Evolutionary conservation across 345 rosid genomes (phyloP).

Genomic region (Dipteronia sinensis): DNA sequence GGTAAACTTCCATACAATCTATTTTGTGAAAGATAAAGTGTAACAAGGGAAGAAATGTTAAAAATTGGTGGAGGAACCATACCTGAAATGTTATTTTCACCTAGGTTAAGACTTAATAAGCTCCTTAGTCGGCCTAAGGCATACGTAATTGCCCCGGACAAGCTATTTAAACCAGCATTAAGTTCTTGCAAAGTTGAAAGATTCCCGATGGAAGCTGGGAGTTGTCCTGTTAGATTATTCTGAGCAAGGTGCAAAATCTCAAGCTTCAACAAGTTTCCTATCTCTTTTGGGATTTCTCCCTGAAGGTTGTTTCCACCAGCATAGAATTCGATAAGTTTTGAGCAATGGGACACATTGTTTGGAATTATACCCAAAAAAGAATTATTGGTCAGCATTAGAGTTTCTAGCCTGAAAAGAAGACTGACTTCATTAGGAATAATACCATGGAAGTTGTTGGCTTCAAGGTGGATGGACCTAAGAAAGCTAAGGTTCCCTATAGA

Average conservation of each 20-base stretch:
- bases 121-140: conserved; percentile 5
- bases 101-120: background rate
- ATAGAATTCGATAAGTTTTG: background rate
- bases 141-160: conserved; percentile 15
- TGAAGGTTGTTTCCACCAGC: background rate
- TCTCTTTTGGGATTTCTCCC: background rate
- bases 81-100: conserved; percentile 15
- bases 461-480: background rate
- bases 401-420: conserved; percentile 1
- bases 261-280: conserved; percentile 8
- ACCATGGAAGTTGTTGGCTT: background rate
- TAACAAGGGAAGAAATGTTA: conserved; percentile 18
- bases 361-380: background rate
- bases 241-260: background rate
- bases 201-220: conserved; percentile 25
- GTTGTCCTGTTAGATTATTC: conserved; percentile 7
- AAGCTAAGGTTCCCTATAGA: background rate
- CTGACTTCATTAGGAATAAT: conserved; percentile 14
- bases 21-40: background rate
- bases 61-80: conserved; percentile 19
- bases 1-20: conserved; percentile 13
- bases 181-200: background rate
- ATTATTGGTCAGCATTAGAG: conserved; percentile 6
- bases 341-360: background rate
- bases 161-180: background rate